A percentile compares a stretch with the other conserved stretches of the same genome.
phyloP scores from a whole-genome alignment of 805 yeast genomes.

The Starmerella ratchasimensis region DNA sequence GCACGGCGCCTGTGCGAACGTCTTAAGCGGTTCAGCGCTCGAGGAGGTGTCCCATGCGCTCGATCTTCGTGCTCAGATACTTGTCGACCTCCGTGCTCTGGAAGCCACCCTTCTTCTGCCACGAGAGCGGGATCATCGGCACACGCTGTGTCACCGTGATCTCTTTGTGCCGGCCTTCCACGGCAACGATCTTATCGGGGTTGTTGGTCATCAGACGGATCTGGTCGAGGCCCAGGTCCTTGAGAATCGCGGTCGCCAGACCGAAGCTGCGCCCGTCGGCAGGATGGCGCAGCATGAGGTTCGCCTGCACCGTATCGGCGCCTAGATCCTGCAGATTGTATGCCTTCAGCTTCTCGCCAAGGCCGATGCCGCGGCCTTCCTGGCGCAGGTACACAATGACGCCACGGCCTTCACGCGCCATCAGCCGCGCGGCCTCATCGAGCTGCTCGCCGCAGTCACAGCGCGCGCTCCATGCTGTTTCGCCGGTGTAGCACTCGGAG shows the following conservation, averaged over 20 bases:
- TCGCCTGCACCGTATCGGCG: conserved; percentile 97
- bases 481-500: conserved; percentile 97
- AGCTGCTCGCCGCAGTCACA: conserved; percentile 99
- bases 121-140: conserved; percentile 93
- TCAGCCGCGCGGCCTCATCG: conserved; percentile 89
- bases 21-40: conserved; percentile 1
- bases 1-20: too few relatives aligned
- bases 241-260: conserved; percentile 80
- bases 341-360: conserved; percentile 95
- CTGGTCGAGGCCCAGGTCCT: conserved; percentile 62
- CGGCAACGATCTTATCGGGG: conserved; percentile 91
- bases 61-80: conserved; percentile 82
- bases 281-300: conserved; percentile 82
- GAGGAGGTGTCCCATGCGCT: conserved; percentile 91
- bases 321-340: conserved; percentile 95
- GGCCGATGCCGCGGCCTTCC: conserved; percentile 97
- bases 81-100: conserved; percentile 80
- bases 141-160: conserved; percentile 75
- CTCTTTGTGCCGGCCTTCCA: conserved; percentile 68
- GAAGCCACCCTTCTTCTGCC: conserved; percentile 64
- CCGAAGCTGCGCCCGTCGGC: conserved; percentile 95
- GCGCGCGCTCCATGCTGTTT: conserved; percentile 97
- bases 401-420: conserved; percentile 81
- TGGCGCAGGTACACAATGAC: conserved; percentile 91
- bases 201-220: conserved; percentile 80